phyloP scores from a whole-genome alignment of 345 rosid species.

The Fremontodendron californicum region DNA sequence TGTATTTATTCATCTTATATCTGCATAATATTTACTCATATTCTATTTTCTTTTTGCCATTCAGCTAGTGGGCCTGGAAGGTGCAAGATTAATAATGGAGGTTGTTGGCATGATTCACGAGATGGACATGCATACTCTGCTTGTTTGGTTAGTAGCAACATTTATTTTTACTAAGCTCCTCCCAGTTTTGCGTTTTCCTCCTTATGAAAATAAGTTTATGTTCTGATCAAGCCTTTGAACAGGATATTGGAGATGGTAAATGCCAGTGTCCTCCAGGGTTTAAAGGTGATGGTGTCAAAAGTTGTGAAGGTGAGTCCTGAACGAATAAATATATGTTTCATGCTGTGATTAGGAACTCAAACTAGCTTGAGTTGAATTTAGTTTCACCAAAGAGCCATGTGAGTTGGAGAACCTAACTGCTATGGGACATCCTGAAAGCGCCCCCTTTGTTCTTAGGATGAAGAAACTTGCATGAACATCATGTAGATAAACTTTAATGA shows the following conservation, averaged over 20 bases:
- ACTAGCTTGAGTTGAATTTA: neutral
- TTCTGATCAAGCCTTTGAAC: conserved; percentile 25
- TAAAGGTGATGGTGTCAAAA: conserved; percentile 83
- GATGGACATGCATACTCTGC: conserved; percentile 60
- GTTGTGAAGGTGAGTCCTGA: conserved; percentile 65
- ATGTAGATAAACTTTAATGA: neutral
- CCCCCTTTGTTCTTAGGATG: neutral
- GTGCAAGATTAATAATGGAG: conserved; percentile 75
- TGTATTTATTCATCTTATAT: conserved; percentile 1
- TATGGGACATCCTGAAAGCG: neutral
- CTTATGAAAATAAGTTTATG: neutral
- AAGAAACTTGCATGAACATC: neutral
- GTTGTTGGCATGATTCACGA: conserved; percentile 58
- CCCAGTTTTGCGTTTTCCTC: neutral
- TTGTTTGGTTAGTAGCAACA: conserved; percentile 55
- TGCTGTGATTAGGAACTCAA: neutral
- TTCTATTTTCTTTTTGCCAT: neutral
- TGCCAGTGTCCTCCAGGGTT: conserved; percentile 92
- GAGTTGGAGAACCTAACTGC: neutral
- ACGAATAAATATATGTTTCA: neutral
- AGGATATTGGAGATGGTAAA: conserved; percentile 65
- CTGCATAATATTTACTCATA: neutral
- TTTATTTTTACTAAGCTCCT: conserved; percentile 1
- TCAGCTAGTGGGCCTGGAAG: conserved; percentile 68
- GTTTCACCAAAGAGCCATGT: neutral